Base-by-base conservation (phyloP, 768 basidiomycete genomes). In the Pulveroboletus sp. region DNA sequence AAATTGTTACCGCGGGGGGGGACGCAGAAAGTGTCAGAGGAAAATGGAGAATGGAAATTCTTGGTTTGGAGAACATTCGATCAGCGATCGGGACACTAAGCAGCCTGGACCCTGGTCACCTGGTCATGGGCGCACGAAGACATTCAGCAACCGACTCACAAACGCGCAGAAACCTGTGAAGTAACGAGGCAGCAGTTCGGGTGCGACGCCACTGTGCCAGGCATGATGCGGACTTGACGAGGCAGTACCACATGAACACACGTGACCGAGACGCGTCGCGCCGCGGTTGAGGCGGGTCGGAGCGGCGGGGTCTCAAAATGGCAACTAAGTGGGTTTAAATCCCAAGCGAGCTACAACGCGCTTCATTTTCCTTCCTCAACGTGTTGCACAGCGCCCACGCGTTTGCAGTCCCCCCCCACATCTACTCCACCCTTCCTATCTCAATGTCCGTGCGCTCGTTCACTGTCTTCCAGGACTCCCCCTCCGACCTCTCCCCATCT, bases 381-480 rank as follows among this genome's bases (percentile, higher is more conserved):
- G 68, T 66, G 64, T 55, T 62, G 57, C 66, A 63, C 67, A 67
- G 59, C 60, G 61, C 35, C 54, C 47, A 56, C 63, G 55, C 57
- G 56, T 38, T 37, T 52, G 30, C 49, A 53, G 14, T 15, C 31
- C 39, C 37, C 9, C 32, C 12, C 35, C 27, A 36, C 47, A 27
- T 21, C 45, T 56, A 46, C 56, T 39, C 35, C 56, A 49, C 40
- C 30, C 49, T 39, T 51, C 27, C 52, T 52, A 51, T 47, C 47
- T n/a, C 50, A 50, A 83, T 84, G 81, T 74, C 80, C 61, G 66
- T 73, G 57, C 77, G 79, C 49, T 72, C 74, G 39, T 85, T 85
- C 61, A 79, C 80, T 43, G 80, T 85, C 49, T 85, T 85, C 64
- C 79, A 80, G 57, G 83, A 85, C 67, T 54, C 69, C 43, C 74